Percentiles rank a stretch among this genome's conserved stretches.
Conservation (phyloP, 2,329 filamentous ascomycete species). For the Colletotrichum sp. region DNA sequence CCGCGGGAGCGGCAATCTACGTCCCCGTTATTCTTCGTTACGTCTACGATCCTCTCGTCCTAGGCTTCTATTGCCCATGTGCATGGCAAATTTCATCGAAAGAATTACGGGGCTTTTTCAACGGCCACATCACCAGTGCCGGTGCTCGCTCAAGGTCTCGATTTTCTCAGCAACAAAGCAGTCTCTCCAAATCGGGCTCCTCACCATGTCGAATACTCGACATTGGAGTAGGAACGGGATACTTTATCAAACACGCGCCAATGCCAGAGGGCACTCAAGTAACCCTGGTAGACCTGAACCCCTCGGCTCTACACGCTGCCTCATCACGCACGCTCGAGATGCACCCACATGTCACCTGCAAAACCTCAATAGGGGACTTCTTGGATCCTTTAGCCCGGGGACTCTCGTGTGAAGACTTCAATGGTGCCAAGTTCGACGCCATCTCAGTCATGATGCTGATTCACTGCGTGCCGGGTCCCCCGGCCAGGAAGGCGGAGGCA, state of each 20-base stretch:
- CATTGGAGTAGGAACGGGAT: neutral
- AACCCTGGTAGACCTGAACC: neutral
- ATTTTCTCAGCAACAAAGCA: neutral
- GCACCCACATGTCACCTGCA: neutral
- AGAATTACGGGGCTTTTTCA: neutral
- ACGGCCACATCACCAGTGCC: constrained; percentile 30
- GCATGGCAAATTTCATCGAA: constrained; percentile 31
- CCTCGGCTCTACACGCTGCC: neutral
- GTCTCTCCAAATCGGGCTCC: neutral
- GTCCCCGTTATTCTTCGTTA: neutral
- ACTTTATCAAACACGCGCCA: neutral
- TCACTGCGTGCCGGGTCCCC: constrained; percentile 28
- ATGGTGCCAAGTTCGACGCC: neutral
- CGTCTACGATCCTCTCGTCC: constrained; percentile 35
- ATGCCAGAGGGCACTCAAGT: neutral
- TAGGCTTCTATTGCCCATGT: constrained; percentile 36
- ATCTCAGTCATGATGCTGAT: constrained; percentile 22
- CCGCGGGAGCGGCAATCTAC: constrained; percentile 5
- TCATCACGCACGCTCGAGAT: neutral
- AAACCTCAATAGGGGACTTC: constrained; percentile 3
- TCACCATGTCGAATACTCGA: neutral
- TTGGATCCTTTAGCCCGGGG: neutral
- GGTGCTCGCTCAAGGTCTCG: constrained; percentile 36
- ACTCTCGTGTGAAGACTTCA: neutral
- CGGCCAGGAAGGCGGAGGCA: constrained; percentile 22